phyloP scores from a whole-genome alignment of 345 rosid species.

The Dimocarpus longan region DNA sequence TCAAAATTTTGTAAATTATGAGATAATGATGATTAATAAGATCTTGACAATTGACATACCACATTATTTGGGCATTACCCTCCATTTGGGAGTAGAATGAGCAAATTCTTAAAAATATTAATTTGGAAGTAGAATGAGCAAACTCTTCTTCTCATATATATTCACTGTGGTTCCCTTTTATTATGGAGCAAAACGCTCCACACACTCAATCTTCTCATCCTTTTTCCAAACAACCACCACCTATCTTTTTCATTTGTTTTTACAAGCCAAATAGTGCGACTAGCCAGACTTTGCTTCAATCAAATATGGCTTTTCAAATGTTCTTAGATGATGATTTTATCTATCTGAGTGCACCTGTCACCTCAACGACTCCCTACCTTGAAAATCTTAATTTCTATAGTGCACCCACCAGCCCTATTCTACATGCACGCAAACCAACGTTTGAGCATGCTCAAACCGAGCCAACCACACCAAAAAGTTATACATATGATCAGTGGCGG shows the following conservation, averaged over 20 bases:
- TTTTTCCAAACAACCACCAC: too few species aligned
- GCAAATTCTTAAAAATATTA: background rate
- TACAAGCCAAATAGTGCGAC: background rate
- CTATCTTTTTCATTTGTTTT: too few species aligned
- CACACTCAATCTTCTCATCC: background rate
- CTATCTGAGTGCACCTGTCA: constrained; percentile 32
- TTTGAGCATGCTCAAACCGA: too few species aligned
- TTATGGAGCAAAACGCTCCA: constrained; percentile 14
- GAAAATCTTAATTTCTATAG: constrained; percentile 29
- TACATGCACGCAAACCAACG: too few species aligned
- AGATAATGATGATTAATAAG: too few species aligned
- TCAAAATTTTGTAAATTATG: too few species aligned
- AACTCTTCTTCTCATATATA: constrained; percentile 13
- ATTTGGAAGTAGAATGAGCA: constrained; percentile 20
- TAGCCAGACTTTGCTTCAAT: too few species aligned
- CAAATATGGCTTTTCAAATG: background rate
- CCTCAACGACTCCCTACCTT: constrained; percentile 24
- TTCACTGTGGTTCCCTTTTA: constrained; percentile 10
- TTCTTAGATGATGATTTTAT: background rate
- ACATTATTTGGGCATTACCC: too few species aligned
- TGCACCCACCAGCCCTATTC: constrained; percentile 31
- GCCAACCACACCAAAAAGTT: constrained; percentile 15
- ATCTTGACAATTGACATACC: too few species aligned
- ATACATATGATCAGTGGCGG: background rate
- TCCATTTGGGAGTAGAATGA: constrained; percentile 21